Evolutionary conservation across 192 early-diverging fungal species (phyloP), one percentile per base, ranked within the genome.

Genomic region (Chytriomyces confervae): DNA sequence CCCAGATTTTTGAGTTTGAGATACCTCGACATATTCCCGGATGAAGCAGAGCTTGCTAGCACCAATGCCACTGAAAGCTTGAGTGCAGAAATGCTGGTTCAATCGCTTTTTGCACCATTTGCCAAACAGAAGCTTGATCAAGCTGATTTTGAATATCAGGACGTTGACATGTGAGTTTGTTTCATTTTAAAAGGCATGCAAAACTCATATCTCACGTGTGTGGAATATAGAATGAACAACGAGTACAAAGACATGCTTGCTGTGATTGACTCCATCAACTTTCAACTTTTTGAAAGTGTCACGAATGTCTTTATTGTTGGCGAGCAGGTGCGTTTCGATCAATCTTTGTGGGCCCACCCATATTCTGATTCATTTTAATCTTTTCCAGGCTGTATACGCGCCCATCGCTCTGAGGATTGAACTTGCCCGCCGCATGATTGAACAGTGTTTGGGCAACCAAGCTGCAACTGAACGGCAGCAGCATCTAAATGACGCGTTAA

Each of bases 91-190:
- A 36, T 18, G 7, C 18, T 77, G 69, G 47, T 75, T 4, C 36
- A 61, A 20, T 6, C 24, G 5, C 43, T 84, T 20, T 29, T 43
- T 44, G 48, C 66, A 13, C 44, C 20, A 18, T 76, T 77, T 27
- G 67, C 50, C 8, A 29, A 53, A 4, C 16, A 36, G 45, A 82
- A 71, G 51, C 11, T 80, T 16, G 75, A 78, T 7, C 49, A 29
- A 13, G 75, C 77, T 24, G 75, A 79, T 0, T 84, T 81, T 75
- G 83, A 84, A 51, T 72, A 84, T 75, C 46, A 79, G 36, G 83
- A 84, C 6, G 80, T 79, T 48, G 69, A 79, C 24, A 73, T 62
- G 82, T 80, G 47, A 47, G 68, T 29, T 20, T 16, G 16, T 63
- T 11, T 5, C 36, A 62, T 24, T 1, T 62, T 4, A 18, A 61